Base-by-base conservation (phyloP, 495 filamentous ascomycete genomes). In the Niebla homalea region DNA sequence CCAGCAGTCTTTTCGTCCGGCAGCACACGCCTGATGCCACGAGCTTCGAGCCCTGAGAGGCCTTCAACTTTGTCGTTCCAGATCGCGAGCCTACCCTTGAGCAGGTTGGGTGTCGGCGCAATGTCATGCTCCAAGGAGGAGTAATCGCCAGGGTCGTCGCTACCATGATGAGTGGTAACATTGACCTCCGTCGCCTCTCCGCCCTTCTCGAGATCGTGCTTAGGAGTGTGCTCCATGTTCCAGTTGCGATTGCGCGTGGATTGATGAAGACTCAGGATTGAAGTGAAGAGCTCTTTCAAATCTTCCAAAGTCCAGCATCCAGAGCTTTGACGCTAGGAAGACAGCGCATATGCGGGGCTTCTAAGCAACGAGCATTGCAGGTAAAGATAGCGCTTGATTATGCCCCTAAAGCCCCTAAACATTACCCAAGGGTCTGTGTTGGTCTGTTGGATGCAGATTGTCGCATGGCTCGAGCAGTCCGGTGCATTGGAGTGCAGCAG, bases 21-120 rank as follows among this genome's bases (percentile, higher is more conserved):
- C 23, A 54, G 38, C 22, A 54, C 51, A 22, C 51, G 38, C 23
- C 37, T 44, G 22, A 54, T 54, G 29, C 51, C 51, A 18, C 51
- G 51, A 22, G 51, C 51, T 43, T 54, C 51, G 20, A 54, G 46
- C 7, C 51, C 51, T 25, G 51, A 36, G 32, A 57, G 52, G 25
- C 47, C 36, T 49, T 54, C 51, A 21, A 53, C 36, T 48, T 48
- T 54, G 46, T 32, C 40, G 29, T 54, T 54, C 46, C 45, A 54
- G 42, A 12, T 21, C 16, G 36, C 50, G 32, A 54, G 46, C 19
- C 43, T 54, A 23, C 51, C 51, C 39, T 37, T 54, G 15, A 54
- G 46, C 14, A 54, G n/a, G 45, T 46, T 52, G 51, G 19, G 59
- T 53, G 43, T 60, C 56, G 51, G 62, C 63, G 50, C 60, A 57